Evolutionary conservation across 208 protist species (phyloP).

Genomic region (Trypanosomatidae sp.): DNA sequence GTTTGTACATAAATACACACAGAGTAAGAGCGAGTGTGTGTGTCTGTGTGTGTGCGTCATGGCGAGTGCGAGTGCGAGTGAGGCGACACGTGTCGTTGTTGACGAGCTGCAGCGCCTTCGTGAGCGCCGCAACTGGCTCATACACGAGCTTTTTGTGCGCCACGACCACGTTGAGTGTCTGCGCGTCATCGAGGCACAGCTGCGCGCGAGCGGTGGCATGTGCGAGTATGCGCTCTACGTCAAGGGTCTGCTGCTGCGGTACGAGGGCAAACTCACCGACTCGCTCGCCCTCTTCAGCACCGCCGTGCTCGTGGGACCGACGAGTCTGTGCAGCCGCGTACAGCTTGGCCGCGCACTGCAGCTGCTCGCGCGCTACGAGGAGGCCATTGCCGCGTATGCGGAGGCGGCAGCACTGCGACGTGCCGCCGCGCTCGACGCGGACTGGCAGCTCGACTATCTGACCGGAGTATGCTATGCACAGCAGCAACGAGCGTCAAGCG

Average conservation of each 20-base stretch:
- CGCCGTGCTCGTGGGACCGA: slow-evolving; percentile 79
- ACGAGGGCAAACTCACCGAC: slow-evolving; percentile 89
- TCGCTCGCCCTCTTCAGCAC: slow-evolving; percentile 89
- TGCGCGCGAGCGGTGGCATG: slow-evolving; percentile 55
- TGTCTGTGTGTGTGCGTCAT: too few species aligned
- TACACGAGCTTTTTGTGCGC: slow-evolving; percentile 87
- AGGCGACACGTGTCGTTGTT: too few species aligned
- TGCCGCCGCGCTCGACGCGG: slow-evolving; percentile 21
- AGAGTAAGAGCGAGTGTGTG: too few species aligned
- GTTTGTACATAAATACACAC: too few species aligned
- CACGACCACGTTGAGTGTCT: slow-evolving; percentile 86
- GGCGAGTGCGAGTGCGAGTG: not conserved
- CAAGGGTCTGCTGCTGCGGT: slow-evolving; percentile 86
- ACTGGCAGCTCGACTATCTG: slow-evolving; percentile 89
- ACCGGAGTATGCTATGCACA: slow-evolving; percentile 88
- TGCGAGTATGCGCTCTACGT: slow-evolving; percentile 90
- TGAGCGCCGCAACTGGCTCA: slow-evolving; percentile 89
- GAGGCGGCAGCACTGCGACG: slow-evolving; percentile 54
- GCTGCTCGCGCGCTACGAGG: slow-evolving; percentile 86
- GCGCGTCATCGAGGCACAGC: slow-evolving; percentile 77
- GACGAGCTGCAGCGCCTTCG: slow-evolving; percentile 25
- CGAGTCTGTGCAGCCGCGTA: slow-evolving; percentile 83
- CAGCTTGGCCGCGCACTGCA: slow-evolving; percentile 87
- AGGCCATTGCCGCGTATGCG: slow-evolving; percentile 82
- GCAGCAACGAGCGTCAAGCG: slow-evolving; percentile 51